Evolutionary conservation across 2,329 filamentous ascomycete genomes (phyloP), one percentile per base, ranked within the genome.

Genomic region (Diplocarpon rosae): DNA sequence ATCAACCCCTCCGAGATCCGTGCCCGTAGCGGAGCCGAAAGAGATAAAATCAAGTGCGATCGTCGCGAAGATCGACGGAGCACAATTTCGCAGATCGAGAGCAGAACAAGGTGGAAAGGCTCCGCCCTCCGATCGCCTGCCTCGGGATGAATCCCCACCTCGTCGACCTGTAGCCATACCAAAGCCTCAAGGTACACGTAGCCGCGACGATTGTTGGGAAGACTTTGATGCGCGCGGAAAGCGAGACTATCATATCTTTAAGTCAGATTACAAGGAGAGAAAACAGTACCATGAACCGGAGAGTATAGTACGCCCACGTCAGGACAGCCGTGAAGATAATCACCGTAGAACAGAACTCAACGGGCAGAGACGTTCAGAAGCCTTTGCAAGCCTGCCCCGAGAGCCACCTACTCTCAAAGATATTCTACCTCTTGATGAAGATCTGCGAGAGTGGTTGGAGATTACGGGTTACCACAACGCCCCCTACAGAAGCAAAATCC

Each of bases 401-500:
- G 52, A 55, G 20, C 41, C 41, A 31, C 51, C 56, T 27, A 54
- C 47, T 17, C 45, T 62, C 14, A 39, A 42, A 37, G 51, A 59
- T 28, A 5, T 59, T 13, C 41, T 62, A 29, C 46, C 51, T 29
- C 42, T 52, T 42, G 52, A 62, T 34, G 45, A 55, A 30, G 59
- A 64, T 42, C 45, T 65, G 28, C 57, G 54, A 51, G 59, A 63
- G 43, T 65, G 63, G 62, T 47, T 65, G 32, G 53, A 60, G 11
- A 52, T 62, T 16, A 64, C 62, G 20, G 56, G 58, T 2, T 65
- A 57, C 46, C 55, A 63, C 48, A 59, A 64, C 52, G 43, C 43
- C 32, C 45, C 46, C n/a, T 62, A 63, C 38, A 59, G 63, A 50
- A 51, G 50, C 33, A 61, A 59, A 47, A 57, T 56, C 30, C 41